These are phyloP conservation scores for Cladosporium sp. DNA, from an alignment of 2,329 filamentous ascomycete species.

Conservation along the genomic window DNA sequence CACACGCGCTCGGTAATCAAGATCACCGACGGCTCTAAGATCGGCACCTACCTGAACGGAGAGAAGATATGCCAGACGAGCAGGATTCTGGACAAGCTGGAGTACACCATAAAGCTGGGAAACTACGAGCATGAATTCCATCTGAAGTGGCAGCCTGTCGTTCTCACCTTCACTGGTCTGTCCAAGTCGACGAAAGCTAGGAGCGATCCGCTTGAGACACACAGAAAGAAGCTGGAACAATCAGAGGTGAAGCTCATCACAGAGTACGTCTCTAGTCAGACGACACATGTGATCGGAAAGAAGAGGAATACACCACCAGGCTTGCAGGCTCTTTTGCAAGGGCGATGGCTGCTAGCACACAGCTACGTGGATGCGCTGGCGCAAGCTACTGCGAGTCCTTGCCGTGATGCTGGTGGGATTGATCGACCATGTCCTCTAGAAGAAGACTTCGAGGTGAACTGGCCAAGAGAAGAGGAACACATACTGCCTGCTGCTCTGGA, in stretches of 20 bases:
- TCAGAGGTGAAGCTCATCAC: conserved; percentile 85
- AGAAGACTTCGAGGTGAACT: conserved; percentile 73
- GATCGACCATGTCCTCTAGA: conserved; percentile 58
- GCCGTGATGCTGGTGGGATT: conserved; percentile 28
- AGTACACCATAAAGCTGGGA: conserved; percentile 67
- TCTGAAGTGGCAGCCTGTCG: conserved; percentile 71
- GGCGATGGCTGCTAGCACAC: conserved; percentile 72
- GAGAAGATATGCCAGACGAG: conserved; percentile 64
- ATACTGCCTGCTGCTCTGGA: conserved; percentile 77
- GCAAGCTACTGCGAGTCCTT: conserved; percentile 53
- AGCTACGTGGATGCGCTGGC: conserved; percentile 74
- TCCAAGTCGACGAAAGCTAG: conserved; percentile 53
- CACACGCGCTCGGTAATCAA: conserved; percentile 68
- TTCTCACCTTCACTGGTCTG: conserved; percentile 79
- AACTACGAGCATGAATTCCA: conserved; percentile 59
- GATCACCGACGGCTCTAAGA: conserved; percentile 81
- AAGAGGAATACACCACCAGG: conserved; percentile 90
- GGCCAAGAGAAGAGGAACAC: conserved; percentile 73
- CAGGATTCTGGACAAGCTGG: conserved; percentile 58
- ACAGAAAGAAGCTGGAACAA: conserved; percentile 70
- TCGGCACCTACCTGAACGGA: conserved; percentile 78
- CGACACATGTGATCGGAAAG: conserved; percentile 84
- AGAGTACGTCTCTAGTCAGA: conserved; percentile 69
- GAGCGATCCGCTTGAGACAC: conserved; percentile 60
- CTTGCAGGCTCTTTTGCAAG: conserved; percentile 82